phyloP scores from a whole-genome alignment of 192 early-diverging fungal genomes.

The Backusella westeae region DNA sequence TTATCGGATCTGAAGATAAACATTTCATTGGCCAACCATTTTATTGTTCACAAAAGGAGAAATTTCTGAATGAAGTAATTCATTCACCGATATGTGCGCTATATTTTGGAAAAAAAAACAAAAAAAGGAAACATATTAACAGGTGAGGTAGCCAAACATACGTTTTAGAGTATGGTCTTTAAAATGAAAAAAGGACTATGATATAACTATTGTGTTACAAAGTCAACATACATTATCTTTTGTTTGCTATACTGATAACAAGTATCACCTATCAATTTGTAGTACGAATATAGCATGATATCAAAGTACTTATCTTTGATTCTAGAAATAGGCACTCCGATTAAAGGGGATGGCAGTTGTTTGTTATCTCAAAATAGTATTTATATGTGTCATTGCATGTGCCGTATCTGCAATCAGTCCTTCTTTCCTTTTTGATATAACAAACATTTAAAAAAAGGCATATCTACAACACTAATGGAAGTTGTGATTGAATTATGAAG shows the following conservation, averaged over 20 bases:
- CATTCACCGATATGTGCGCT: background rate
- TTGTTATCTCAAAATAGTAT: background rate
- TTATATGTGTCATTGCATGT: background rate
- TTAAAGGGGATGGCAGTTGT: background rate
- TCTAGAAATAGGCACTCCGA: background rate
- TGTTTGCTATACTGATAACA: conserved; percentile 7
- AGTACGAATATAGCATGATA: background rate
- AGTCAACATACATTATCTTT: background rate
- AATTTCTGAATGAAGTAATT: background rate
- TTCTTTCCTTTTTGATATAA: background rate
- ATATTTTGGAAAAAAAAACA: background rate
- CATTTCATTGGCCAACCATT: background rate
- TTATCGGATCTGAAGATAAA: background rate
- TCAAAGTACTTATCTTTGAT: background rate
- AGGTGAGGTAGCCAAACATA: background rate
- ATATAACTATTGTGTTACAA: background rate
- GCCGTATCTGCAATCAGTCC: background rate
- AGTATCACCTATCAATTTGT: background rate
- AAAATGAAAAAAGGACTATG: background rate
- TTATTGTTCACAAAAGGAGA: background rate
- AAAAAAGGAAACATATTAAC: background rate
- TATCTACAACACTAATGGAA: background rate
- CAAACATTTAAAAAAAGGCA: background rate
- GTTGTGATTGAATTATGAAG: background rate
- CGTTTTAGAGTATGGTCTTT: background rate